These are phyloP conservation scores for Skeletonema costatum DNA, from an alignment of 108 stramenopile genomes.

Conservation along the genomic window DNA sequence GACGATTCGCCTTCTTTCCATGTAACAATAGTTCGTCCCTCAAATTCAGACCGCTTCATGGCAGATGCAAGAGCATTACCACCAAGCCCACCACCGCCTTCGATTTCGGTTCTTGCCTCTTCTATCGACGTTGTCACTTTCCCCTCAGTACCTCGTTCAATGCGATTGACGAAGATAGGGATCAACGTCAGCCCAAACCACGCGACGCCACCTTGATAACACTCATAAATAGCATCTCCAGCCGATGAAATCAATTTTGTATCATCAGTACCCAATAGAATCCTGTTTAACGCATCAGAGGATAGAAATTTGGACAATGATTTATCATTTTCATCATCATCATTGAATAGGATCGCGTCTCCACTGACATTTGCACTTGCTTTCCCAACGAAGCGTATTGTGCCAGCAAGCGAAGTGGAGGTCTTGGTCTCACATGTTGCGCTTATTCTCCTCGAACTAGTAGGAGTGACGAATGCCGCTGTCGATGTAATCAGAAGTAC, in stretches of 20 bases:
- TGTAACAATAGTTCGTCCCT: slow-evolving; percentile 23
- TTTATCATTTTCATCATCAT: slow-evolving; percentile 3
- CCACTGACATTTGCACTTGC: slow-evolving; percentile 13
- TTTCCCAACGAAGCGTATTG: slow-evolving; percentile 23
- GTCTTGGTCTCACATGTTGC: not conserved
- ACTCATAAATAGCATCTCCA: slow-evolving; percentile 35
- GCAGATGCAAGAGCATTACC: slow-evolving; percentile 36
- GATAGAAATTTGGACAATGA: slow-evolving; percentile 26
- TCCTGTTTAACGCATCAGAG: slow-evolving; percentile 14
- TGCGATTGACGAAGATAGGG: slow-evolving; percentile 44
- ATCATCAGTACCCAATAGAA: slow-evolving; percentile 30
- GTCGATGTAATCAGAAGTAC: not conserved
- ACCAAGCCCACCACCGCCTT: slow-evolving; percentile 25
- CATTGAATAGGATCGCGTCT: slow-evolving; percentile 1
- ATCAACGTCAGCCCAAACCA: slow-evolving; percentile 53
- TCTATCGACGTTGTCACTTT: slow-evolving; percentile 10
- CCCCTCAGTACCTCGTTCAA: slow-evolving; percentile 33
- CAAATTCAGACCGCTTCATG: slow-evolving; percentile 32
- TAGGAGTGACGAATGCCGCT: not conserved
- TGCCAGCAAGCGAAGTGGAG: slow-evolving; percentile 8
- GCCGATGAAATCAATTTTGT: slow-evolving; percentile 10
- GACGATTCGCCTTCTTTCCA: slow-evolving; percentile 22
- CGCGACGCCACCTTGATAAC: slow-evolving; percentile 39
- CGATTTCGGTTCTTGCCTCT: slow-evolving; percentile 38
- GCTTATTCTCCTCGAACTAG: not conserved